Evolutionary conservation across 371 early-diverging fungal species (phyloP).

Genomic region (Mortierella sp.): DNA sequence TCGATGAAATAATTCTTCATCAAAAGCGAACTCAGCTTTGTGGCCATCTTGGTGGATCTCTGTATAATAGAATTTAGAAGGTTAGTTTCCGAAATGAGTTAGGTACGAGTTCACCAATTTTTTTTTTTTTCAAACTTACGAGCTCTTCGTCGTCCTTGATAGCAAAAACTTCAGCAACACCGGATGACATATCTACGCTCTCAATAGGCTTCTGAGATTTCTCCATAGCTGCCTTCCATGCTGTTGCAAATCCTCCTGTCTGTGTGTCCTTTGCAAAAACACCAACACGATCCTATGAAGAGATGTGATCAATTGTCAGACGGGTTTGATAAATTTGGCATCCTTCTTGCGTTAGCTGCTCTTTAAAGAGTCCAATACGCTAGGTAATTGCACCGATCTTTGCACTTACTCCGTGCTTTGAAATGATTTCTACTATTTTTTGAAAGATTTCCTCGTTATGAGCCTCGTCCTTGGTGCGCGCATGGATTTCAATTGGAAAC

Average conservation of each 20-base stretch:
- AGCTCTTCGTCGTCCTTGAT: constrained; percentile 93
- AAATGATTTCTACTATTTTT: constrained; percentile 66
- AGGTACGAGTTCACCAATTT: neutral
- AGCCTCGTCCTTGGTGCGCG: constrained; percentile 80
- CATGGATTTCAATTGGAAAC: constrained; percentile 81
- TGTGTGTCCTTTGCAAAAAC: constrained; percentile 83
- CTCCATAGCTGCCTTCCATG: constrained; percentile 80
- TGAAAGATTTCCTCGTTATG: constrained; percentile 73
- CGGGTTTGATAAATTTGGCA: neutral
- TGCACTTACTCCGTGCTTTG: constrained; percentile 48
- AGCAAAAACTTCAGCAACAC: constrained; percentile 81
- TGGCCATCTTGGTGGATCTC: constrained; percentile 81
- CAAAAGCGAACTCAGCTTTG: constrained; percentile 77
- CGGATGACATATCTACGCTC: constrained; percentile 79
- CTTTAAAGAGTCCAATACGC: no score
- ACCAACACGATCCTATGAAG: constrained; percentile 78
- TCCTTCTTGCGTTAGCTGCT: no score
- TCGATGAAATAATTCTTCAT: constrained; percentile 91
- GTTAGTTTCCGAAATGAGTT: neutral
- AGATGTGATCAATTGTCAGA: neutral
- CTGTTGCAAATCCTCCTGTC: constrained; percentile 82
- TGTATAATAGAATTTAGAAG: constrained; percentile 36
- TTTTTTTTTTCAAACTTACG: constrained; percentile 58
- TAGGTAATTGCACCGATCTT: neutral
- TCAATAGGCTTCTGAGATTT: constrained; percentile 65